phyloP scores from a whole-genome alignment of 768 basidiomycete genomes.

The Tylopilus felleus region DNA sequence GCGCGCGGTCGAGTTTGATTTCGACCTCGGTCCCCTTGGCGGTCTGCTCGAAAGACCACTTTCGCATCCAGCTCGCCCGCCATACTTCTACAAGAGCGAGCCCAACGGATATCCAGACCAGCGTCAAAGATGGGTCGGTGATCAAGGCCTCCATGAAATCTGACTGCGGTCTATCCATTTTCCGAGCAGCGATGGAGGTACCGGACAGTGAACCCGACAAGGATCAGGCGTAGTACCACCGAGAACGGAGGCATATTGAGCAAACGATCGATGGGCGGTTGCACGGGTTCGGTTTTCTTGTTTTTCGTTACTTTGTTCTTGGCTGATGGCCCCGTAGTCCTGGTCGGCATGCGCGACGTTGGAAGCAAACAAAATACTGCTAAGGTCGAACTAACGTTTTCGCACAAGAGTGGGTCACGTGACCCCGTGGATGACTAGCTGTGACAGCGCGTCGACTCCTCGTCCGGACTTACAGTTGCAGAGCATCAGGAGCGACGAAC shows the following conservation, averaged over 20 bases:
- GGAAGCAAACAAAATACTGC: not conserved
- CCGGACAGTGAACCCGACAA: conserved; percentile 63
- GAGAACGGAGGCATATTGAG: conserved; percentile 61
- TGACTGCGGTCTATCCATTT: conserved; percentile 63
- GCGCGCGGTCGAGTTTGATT: conserved; percentile 40
- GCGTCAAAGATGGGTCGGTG: conserved; percentile 51
- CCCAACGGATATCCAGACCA: conserved; percentile 56
- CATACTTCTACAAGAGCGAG: conserved; percentile 54
- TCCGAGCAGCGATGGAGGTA: conserved; percentile 55
- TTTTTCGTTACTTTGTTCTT: conserved; percentile 1
- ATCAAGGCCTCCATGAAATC: conserved; percentile 69
- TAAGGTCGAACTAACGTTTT: too few relatives aligned
- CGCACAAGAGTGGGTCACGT: too few relatives aligned
- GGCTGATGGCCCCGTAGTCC: not conserved
- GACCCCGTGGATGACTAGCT: too few relatives aligned
- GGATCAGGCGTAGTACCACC: conserved; percentile 64
- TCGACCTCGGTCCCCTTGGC: conserved; percentile 42
- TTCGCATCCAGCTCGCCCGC: conserved; percentile 69
- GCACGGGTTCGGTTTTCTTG: not conserved
- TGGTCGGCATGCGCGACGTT: conserved; percentile 1
- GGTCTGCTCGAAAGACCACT: conserved; percentile 50
- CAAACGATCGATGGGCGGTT: conserved; percentile 29
- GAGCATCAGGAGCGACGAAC: too few relatives aligned
- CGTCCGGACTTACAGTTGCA: too few relatives aligned
- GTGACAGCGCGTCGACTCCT: too few relatives aligned